phyloP scores from a whole-genome alignment of 805 yeast genomes.

The Kodamaea leandrae region DNA sequence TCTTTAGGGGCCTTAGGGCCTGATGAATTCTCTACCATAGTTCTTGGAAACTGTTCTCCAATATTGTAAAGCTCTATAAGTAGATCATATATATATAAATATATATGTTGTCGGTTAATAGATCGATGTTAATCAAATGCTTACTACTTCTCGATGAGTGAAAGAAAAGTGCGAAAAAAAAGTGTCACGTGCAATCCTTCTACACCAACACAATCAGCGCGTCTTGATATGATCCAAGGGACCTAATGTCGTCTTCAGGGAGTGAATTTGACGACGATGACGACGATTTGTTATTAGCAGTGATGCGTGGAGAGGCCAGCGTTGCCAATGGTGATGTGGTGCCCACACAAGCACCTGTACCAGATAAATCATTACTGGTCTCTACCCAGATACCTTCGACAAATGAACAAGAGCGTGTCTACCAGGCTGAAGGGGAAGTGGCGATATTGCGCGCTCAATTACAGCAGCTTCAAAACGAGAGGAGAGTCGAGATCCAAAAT shows the following conservation, averaged over 20 bases:
- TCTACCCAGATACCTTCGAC: background rate
- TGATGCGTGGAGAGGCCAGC: conserved; percentile 31
- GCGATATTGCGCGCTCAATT: conserved; percentile 71
- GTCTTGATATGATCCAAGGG: conserved; percentile 1
- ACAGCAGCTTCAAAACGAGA: conserved; percentile 41
- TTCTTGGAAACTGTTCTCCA: background rate
- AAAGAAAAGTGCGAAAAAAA: conserved; percentile 4
- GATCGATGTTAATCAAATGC: background rate
- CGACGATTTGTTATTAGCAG: conserved; percentile 48
- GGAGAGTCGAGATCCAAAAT: conserved; percentile 34
- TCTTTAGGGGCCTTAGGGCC: conserved; percentile 21
- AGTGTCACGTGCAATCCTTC: conserved; percentile 1
- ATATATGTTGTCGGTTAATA: background rate
- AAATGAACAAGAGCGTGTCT: conserved; percentile 5
- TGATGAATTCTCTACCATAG: conserved; percentile 13
- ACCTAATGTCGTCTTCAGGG: conserved; percentile 18
- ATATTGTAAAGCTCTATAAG: conserved; percentile 6
- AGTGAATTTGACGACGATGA: conserved; percentile 38
- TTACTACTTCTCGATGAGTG: conserved; percentile 5
- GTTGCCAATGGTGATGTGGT: conserved; percentile 7
- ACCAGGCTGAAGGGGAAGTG: conserved; percentile 72
- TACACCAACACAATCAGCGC: background rate
- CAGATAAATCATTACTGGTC: background rate
- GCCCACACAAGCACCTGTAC: conserved; percentile 11
- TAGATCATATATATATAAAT: conserved; percentile 8